Base-by-base conservation (phyloP, 495 filamentous ascomycete genomes). In the Cercophora sp. region DNA sequence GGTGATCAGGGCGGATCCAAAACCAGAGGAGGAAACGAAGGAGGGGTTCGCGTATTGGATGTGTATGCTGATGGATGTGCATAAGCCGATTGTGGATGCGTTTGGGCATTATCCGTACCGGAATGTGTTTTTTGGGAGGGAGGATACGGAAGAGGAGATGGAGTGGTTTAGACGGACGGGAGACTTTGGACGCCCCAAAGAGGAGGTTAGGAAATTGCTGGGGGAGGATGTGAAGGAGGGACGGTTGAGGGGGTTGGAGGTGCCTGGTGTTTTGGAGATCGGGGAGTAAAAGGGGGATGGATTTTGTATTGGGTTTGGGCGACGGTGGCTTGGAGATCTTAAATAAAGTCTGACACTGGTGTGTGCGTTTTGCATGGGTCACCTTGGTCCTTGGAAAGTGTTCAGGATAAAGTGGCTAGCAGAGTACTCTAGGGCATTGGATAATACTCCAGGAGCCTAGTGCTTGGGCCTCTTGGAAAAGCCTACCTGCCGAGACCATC, bases 81-180 rank as follows among this genome's bases (percentile, higher is more conserved):
- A 64, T 25, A 50, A 52, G 40, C 61, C 61, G 6, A 52, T 64
- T 23, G 51, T 64, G 18, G 51, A 42, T 8, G 10, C n/a, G 27
- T 61, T 55, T 51, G 51, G 54, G 35, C 32, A 50, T 35, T 61
- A 61, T 51, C 61, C 61, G 29, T 64, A 55, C 32, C 42, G 52
- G n/a, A 64, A 64, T 42, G 58, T 22, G 20, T 43, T 24, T 25
- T 23, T 25, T 8, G 40, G 40, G 6, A 3, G 40, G 20, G 19
- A 43, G 19, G 40, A 43, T 25, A 43, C 40, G 40, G 6, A 18
- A 4, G 40, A 43, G 6, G 40, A 43, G 40, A 5, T 24, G 40
- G 40, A 43, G 6, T 43, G 40, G 40, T 43, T 43, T 25, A 13
- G 13, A 13, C n/a, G 26, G 20, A 43, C 40, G 40, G 20, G 23